Percentiles rank a stretch among this genome's conserved stretches.
Conservation (phyloP, 208 protist species). For the Sergeia podlipaevii region DNA sequence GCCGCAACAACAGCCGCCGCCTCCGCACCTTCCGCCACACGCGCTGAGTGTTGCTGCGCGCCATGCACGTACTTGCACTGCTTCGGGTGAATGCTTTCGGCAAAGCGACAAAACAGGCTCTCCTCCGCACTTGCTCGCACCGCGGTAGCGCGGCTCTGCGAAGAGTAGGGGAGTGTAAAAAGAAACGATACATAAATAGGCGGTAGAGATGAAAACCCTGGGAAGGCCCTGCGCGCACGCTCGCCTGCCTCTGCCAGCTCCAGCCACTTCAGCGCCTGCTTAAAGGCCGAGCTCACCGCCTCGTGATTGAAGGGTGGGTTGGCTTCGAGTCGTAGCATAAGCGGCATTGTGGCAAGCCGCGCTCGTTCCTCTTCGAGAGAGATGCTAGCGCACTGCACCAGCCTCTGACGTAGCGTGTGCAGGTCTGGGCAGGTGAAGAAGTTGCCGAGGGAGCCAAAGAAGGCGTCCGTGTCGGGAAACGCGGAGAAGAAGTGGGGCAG, state of each 20-base stretch:
- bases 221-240: no score
- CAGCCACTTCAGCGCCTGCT: conserved; percentile 22
- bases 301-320: conserved; percentile 44
- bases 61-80: conserved; percentile 28
- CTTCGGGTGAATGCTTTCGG: conserved; percentile 11
- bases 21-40: no score
- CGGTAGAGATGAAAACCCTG: no score
- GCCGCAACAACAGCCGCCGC: no score
- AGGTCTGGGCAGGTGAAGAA: conserved; percentile 16
- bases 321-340: conserved; percentile 19
- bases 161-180: conserved; percentile 29
- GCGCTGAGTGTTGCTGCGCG: conserved; percentile 1
- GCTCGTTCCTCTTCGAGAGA: no score
- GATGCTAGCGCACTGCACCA: no score
- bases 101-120: conserved; percentile 27
- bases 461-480: conserved; percentile 32
- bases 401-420: no score
- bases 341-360: not conserved
- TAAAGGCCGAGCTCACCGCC: conserved; percentile 28
- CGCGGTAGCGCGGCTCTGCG: conserved; percentile 15
- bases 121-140: conserved; percentile 19
- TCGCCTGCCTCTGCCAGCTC: no score
- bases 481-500: conserved; percentile 28
- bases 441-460: conserved; percentile 39
- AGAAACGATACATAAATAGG: conserved; percentile 18